Percentiles rank a stretch among this genome's conserved stretches.
Evolutionary conservation across 495 filamentous ascomycete genomes (phyloP).

Genomic region (Baudoinia panamericana): DNA sequence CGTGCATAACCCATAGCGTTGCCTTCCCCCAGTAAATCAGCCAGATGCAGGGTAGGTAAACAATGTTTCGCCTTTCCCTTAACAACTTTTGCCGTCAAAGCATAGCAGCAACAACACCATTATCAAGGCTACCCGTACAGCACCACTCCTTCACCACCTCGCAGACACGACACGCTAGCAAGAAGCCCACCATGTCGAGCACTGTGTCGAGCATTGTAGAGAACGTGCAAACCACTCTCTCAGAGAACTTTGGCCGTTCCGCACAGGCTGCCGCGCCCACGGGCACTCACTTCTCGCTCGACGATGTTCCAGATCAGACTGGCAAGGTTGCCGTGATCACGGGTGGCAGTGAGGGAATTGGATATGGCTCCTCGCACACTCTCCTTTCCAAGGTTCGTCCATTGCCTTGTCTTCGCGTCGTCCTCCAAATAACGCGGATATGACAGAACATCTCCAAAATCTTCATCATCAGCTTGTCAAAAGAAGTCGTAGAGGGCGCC

Average conservation of each 20-base stretch:
- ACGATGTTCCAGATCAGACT: conserved; percentile 26
- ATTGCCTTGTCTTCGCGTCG: not conserved
- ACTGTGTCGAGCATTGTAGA: no score
- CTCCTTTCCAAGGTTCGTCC: conserved; percentile 22
- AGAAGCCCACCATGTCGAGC: conserved; percentile 5
- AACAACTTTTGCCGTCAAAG: no score
- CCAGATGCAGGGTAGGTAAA: no score
- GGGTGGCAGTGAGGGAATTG: conserved; percentile 32
- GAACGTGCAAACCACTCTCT: conserved; percentile 24
- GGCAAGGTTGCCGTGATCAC: conserved; percentile 33
- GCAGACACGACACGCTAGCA: not conserved
- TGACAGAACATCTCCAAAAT: conserved; percentile 27
- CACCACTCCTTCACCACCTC: not conserved
- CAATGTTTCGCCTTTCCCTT: no score
- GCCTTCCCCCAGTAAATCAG: no score
- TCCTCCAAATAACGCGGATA: not conserved
- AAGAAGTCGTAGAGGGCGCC: conserved; percentile 37
- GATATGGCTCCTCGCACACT: conserved; percentile 30
- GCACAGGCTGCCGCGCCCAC: conserved; percentile 21
- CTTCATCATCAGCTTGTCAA: conserved; percentile 27
- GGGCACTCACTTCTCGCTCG: conserved; percentile 26
- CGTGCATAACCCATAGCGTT: no score
- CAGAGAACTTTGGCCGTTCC: conserved; percentile 28
- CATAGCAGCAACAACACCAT: no score
- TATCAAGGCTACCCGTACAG: no score